Conservation (phyloP, 1,139 yeast genomes). For the Hansenula sp. region DNA sequence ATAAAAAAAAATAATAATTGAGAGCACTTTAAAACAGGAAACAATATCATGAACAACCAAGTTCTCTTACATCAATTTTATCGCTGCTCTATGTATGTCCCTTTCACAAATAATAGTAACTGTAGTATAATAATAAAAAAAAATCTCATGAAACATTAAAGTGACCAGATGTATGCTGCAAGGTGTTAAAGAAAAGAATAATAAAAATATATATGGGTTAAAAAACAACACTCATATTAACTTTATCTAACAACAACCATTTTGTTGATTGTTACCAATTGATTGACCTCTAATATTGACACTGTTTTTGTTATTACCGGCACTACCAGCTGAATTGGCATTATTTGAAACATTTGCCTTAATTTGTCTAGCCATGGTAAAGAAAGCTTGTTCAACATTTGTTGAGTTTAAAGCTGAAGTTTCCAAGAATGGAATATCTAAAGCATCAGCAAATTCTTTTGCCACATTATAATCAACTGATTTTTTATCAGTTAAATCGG, state of each 20-base stretch:
- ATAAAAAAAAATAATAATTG: too few species aligned
- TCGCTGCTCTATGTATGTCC: too few species aligned
- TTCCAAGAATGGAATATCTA: slow-evolving; percentile 93
- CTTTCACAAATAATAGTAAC: too few species aligned
- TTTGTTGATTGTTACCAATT: slow-evolving; percentile 59
- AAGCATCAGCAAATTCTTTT: slow-evolving; percentile 95
- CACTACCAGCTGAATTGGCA: slow-evolving; percentile 36
- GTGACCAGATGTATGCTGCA: background rate
- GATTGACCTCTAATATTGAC: slow-evolving; percentile 91
- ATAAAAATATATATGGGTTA: background rate
- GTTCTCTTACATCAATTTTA: too few species aligned
- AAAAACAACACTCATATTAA: background rate
- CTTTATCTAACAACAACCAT: slow-evolving; percentile 64
- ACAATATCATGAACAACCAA: too few species aligned
- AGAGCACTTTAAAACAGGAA: too few species aligned
- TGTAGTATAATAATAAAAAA: background rate
- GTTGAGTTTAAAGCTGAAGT: slow-evolving; percentile 95
- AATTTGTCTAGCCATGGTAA: slow-evolving; percentile 98
- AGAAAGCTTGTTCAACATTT: slow-evolving; percentile 96
- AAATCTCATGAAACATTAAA: slow-evolving; percentile 1
- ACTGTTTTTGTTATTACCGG: slow-evolving; percentile 35
- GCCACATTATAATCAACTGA: slow-evolving; percentile 96
- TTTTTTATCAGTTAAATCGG: slow-evolving; percentile 90
- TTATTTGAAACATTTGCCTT: slow-evolving; percentile 90
- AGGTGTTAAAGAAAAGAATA: background rate